These are phyloP conservation scores for Nicotiana obtusifolia DNA, from an alignment of 257 asterid species.

Conservation along the genomic window DNA sequence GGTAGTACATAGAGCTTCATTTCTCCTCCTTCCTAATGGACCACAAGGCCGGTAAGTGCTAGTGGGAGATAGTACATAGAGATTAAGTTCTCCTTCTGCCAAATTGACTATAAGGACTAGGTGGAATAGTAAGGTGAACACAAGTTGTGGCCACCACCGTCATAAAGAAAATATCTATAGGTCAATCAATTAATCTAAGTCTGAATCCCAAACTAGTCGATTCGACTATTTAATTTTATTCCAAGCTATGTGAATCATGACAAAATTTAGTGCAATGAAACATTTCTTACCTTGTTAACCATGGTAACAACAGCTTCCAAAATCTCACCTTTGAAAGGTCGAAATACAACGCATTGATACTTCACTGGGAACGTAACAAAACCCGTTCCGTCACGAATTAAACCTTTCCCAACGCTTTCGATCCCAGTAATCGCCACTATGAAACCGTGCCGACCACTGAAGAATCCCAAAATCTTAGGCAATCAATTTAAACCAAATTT, in stretches of 20 bases:
- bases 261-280: neutral
- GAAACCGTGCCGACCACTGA: conserved; percentile 93
- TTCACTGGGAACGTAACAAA: conserved; percentile 84
- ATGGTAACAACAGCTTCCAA: conserved; percentile 91
- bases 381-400: conserved; percentile 95
- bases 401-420: conserved; percentile 83
- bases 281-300: conserved; percentile 65
- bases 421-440: conserved; percentile 92
- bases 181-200: neutral
- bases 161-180: neutral
- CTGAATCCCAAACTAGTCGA: neutral
- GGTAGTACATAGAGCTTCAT: no score
- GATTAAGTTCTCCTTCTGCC: no score
- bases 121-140: no score
- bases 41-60: no score
- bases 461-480: neutral
- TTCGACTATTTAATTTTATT: neutral
- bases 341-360: conserved; percentile 89
- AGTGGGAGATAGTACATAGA: no score
- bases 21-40: no score
- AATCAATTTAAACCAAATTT: neutral
- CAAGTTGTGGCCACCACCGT: no score
- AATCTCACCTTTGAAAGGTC: conserved; percentile 95
- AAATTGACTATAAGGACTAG: no score
- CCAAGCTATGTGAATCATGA: neutral